A percentile compares a stretch with the other conserved stretches of the same genome.
Evolutionary conservation across 164 flowering plant genomes (phyloP).

Genomic region (Santalum album): DNA sequence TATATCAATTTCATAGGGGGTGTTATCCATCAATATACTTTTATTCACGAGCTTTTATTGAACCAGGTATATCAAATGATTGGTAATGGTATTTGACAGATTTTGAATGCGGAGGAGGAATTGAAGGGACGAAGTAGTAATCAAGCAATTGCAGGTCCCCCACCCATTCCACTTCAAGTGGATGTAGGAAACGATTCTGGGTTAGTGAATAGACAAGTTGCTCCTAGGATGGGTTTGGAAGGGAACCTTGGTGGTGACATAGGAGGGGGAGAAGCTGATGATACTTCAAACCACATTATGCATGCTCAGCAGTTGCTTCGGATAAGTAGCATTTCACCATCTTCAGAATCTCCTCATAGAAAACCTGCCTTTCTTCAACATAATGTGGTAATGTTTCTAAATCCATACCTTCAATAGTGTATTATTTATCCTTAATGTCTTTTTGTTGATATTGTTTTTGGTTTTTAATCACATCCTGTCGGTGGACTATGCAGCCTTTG

Average conservation of each 20-base stretch:
- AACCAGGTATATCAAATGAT: no score
- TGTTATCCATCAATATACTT: background rate
- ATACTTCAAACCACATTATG: slow-evolving; percentile 43
- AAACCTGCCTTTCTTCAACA: slow-evolving; percentile 41
- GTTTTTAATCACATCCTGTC: background rate
- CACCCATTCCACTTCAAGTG: slow-evolving; percentile 50
- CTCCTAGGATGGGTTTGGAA: slow-evolving; percentile 51
- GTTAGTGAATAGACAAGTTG: slow-evolving; percentile 37
- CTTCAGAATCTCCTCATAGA: slow-evolving; percentile 71
- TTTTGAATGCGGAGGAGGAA: slow-evolving; percentile 81
- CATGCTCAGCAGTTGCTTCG: slow-evolving; percentile 49
- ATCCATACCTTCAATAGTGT: background rate
- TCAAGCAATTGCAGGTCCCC: slow-evolving; percentile 36
- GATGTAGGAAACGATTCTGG: slow-evolving; percentile 57
- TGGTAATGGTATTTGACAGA: slow-evolving; percentile 29
- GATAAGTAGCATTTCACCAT: slow-evolving; percentile 64
- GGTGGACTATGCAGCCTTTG: no score
- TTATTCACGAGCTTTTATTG: no score
- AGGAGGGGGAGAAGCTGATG: slow-evolving; percentile 68
- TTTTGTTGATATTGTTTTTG: background rate
- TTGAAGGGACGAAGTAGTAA: slow-evolving; percentile 57
- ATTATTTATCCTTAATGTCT: no score
- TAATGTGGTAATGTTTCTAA: slow-evolving; percentile 38
- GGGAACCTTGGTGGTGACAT: slow-evolving; percentile 43
- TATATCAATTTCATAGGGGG: background rate